A percentile compares a stretch with the other conserved stretches of the same genome.
Evolutionary conservation across 1,284 basidiomycete species (phyloP).

Genomic region (Trametes hirsuta): DNA sequence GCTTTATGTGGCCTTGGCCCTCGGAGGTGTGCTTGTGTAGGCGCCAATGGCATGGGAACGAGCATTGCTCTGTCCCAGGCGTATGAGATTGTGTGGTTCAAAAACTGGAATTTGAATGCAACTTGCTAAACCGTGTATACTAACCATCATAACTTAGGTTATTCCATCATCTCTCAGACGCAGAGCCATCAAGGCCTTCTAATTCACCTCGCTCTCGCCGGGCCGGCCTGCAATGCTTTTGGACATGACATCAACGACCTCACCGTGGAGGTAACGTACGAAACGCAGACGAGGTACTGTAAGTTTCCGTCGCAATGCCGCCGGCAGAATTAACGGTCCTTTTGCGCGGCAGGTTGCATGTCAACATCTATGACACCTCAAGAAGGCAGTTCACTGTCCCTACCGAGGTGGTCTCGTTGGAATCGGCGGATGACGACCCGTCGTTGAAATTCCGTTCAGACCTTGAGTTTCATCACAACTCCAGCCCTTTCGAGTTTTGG

Average conservation of each 20-base stretch:
- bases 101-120: not conserved
- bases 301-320: not conserved
- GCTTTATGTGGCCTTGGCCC: not conserved
- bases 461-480: slow-evolving; percentile 69
- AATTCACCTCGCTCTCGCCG: slow-evolving; percentile 60
- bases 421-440: slow-evolving; percentile 36
- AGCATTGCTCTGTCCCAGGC: not conserved
- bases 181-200: slow-evolving; percentile 54
- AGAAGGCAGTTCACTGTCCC: slow-evolving; percentile 74
- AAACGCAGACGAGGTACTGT: slow-evolving; percentile 47
- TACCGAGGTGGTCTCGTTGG: slow-evolving; percentile 54
- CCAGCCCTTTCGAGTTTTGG: slow-evolving; percentile 78
- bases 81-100: not conserved
- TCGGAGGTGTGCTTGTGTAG: not conserved
- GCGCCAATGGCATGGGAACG: not conserved
- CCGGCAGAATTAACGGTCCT: not conserved
- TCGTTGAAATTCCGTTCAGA: slow-evolving; percentile 49
- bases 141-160: slow-evolving; percentile 44
- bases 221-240: slow-evolving; percentile 71
- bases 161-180: slow-evolving; percentile 49
- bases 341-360: slow-evolving; percentile 64
- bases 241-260: slow-evolving; percentile 67
- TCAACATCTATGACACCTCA: slow-evolving; percentile 68
- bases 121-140: not conserved
- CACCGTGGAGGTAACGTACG: slow-evolving; percentile 68